Evolutionary conservation across 331 rosid species (phyloP).

Genomic region (Phaseolus coccineus): DNA sequence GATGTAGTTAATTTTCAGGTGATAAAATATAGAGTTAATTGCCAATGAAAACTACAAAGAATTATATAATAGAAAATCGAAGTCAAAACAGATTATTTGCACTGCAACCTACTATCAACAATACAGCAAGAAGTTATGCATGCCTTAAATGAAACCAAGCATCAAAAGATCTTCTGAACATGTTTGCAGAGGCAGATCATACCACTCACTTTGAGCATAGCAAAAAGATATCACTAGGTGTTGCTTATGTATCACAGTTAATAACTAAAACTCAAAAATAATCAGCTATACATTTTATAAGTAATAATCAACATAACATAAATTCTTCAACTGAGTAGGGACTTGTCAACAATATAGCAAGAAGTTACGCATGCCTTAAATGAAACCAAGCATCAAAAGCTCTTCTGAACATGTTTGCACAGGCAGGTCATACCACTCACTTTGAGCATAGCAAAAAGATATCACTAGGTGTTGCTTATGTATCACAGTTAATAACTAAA

Average conservation of each 20-base stretch:
- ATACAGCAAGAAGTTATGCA: not conserved
- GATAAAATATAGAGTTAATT: not conserved
- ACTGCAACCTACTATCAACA: conserved; percentile 11
- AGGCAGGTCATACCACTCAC: not conserved
- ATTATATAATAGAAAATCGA: not conserved
- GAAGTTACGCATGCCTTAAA: not conserved
- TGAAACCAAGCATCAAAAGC: conserved; percentile 18
- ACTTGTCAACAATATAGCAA: not conserved
- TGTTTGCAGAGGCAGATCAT: not conserved
- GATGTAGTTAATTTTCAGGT: not conserved
- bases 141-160: conserved; percentile 13
- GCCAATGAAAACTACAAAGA: not conserved
- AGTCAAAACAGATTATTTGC: conserved; percentile 15
- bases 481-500: conserved; percentile 10
- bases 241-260: not conserved
- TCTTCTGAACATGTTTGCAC: conserved; percentile 15
- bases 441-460: not conserved
- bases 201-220: not conserved
- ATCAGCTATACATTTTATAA: not conserved
- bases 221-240: not conserved
- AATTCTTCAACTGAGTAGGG: not conserved
- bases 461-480: not conserved
- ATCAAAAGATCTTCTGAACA: conserved; percentile 18
- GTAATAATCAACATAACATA: not conserved
- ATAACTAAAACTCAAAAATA: conserved; percentile 22